Evolutionary conservation across 352 stramenopile species (phyloP), one percentile per base, ranked within the genome.

Genomic region (Albugo candida): DNA sequence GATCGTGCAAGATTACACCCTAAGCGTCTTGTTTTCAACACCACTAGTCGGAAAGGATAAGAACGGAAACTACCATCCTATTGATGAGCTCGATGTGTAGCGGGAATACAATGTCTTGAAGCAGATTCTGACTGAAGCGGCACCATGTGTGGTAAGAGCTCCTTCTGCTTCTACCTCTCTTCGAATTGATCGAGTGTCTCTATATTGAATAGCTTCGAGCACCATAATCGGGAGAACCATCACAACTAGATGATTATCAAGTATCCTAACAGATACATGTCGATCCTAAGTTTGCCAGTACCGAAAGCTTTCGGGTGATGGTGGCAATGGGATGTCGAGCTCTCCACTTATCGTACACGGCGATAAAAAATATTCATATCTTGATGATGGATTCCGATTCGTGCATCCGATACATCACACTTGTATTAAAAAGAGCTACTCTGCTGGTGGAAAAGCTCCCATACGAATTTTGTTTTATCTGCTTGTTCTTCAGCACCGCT

Each of bases 291-390:
- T 96, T 93, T 56, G 89, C 89, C 13, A 97, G 94, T 42, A 92
- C 82, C 21, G 74, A 95, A 40, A 84, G 82, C 11, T 89, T 97
- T 17, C 70, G 87, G n/a, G 77, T 80, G 34, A 81, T 93, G 47
- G 65, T 97, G 18, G 95, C 89, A 11, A 67, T 95, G 31, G 81
- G 83, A 1, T 95, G 83, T 51, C 71, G 79, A 47, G 88, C 84
- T 19, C 60, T 97, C 27, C 92, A 97, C 54, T 97, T 95, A 56
- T 96, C 84, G 2, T 89, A 89, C 92, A 97, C 54, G 92, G 92
- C 0, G 83, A 96, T 53, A 77, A 86, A 38, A 70, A 86, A 13
- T 83, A 83, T 47, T 47, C 97, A 13, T 95, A 94, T 49, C 97
- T 97, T 59, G 92, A 97, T 72, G 86, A 97, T 56, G 72, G 72